Conservation (phyloP, 345 rosid genomes). For the Aquilaria malaccensis region DNA sequence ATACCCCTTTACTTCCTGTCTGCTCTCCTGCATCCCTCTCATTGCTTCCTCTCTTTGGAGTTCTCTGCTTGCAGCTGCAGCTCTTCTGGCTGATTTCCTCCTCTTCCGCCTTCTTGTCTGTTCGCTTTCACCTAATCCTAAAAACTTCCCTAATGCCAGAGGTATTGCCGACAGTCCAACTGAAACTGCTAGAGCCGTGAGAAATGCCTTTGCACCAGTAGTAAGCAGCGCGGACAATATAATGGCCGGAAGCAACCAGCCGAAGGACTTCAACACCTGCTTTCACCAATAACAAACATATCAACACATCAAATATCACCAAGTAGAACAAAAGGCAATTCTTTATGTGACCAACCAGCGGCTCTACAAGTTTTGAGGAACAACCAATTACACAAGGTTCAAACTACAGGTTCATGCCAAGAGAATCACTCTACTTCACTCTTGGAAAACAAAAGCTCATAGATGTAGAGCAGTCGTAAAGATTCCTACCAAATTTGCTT, state of each 20-base stretch:
- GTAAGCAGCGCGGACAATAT: constrained; percentile 32
- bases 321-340: neutral
- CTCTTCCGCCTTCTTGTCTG: neutral
- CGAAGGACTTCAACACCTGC: constrained; percentile 53
- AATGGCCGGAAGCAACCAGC: constrained; percentile 47
- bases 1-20: constrained; percentile 17
- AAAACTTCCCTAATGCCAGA: constrained; percentile 27
- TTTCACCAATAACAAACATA: constrained; percentile 17
- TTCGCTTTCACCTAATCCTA: constrained; percentile 13
- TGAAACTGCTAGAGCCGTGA: constrained; percentile 28
- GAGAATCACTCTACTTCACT: too few relatives aligned
- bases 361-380: too few relatives aligned
- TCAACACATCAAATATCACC: neutral
- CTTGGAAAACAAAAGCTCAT: too few relatives aligned
- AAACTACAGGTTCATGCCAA: too few relatives aligned
- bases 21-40: constrained; percentile 12
- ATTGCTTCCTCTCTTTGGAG: constrained; percentile 22
- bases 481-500: too few relatives aligned
- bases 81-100: constrained; percentile 14
- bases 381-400: too few relatives aligned
- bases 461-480: too few relatives aligned
- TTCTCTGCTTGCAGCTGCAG: constrained; percentile 6
- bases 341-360: too few relatives aligned
- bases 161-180: constrained; percentile 29
- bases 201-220: constrained; percentile 57